phyloP scores from a whole-genome alignment of 768 basidiomycete species.

The Boletus huronensis region DNA sequence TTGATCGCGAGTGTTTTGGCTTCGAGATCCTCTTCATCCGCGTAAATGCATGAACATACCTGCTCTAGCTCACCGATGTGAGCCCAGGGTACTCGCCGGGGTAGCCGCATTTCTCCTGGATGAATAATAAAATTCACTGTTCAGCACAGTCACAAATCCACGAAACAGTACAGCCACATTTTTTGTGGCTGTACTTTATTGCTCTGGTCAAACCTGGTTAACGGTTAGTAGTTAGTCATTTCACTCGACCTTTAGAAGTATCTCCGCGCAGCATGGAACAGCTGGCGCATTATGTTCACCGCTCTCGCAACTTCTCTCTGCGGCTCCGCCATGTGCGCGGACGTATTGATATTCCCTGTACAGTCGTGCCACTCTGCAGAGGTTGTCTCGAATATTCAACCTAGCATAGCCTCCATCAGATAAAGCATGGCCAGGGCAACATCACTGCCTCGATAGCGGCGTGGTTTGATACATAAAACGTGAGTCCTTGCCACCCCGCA shows the following conservation, averaged over 20 bases:
- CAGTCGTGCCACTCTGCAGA: background rate
- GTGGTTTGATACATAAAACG: constrained; percentile 21
- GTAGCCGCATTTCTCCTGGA: constrained; percentile 55
- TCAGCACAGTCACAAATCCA: background rate
- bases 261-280: background rate
- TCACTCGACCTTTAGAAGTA: too few species aligned
- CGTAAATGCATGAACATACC: constrained; percentile 72
- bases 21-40: constrained; percentile 57
- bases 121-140: background rate
- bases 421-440: background rate
- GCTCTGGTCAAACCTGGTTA: too few species aligned
- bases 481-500: background rate
- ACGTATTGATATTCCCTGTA: background rate
- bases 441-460: constrained; percentile 20
- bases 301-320: background rate
- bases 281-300: background rate
- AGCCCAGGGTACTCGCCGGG: constrained; percentile 80
- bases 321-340: background rate
- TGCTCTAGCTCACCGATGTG: constrained; percentile 67
- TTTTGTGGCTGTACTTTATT: background rate
- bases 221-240: too few species aligned
- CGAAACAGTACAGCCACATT: background rate
- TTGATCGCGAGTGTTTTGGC: constrained; percentile 57
- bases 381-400: background rate
- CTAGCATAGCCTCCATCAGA: constrained; percentile 14